These are phyloP conservation scores for Geotrichum macrosporum DNA, from an alignment of 1,139 yeast species.

Conservation along the genomic window DNA sequence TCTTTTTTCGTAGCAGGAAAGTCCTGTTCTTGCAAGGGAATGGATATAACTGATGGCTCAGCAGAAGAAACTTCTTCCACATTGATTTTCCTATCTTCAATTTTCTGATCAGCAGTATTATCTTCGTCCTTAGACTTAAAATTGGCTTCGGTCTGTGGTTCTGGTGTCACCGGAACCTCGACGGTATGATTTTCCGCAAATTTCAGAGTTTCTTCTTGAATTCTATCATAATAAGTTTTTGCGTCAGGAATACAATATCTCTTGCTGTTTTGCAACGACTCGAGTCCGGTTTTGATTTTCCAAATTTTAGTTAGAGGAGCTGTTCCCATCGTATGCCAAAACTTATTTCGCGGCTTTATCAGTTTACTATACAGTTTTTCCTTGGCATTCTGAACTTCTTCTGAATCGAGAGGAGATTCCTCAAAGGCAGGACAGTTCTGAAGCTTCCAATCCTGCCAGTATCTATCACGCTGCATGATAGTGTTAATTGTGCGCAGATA, in stretches of 20 bases:
- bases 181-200: conserved; percentile 15
- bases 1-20: conserved; percentile 3
- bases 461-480: conserved; percentile 31
- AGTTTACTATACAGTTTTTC: conserved; percentile 22
- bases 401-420: conserved; percentile 23
- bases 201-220: conserved; percentile 18
- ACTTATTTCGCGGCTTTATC: conserved; percentile 29
- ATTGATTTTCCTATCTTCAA: conserved; percentile 3
- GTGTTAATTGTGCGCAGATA: conserved; percentile 27
- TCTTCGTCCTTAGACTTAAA: conserved; percentile 16
- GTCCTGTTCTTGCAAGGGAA: background rate
- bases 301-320: conserved; percentile 36
- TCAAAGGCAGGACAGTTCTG: conserved; percentile 36
- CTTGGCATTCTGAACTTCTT: conserved; percentile 15
- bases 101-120: conserved; percentile 10
- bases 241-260: conserved; percentile 26
- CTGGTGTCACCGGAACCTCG: conserved; percentile 11
- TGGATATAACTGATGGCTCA: background rate
- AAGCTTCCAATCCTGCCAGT: conserved; percentile 40
- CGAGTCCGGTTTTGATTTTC: conserved; percentile 34
- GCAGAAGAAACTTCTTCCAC: background rate
- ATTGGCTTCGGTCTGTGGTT: background rate
- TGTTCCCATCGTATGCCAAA: conserved; percentile 39
- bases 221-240: conserved; percentile 25
- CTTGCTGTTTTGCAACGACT: conserved; percentile 22